Evolutionary conservation across 1,284 basidiomycete genomes (phyloP).

Genomic region (Pholiota adiposa): DNA sequence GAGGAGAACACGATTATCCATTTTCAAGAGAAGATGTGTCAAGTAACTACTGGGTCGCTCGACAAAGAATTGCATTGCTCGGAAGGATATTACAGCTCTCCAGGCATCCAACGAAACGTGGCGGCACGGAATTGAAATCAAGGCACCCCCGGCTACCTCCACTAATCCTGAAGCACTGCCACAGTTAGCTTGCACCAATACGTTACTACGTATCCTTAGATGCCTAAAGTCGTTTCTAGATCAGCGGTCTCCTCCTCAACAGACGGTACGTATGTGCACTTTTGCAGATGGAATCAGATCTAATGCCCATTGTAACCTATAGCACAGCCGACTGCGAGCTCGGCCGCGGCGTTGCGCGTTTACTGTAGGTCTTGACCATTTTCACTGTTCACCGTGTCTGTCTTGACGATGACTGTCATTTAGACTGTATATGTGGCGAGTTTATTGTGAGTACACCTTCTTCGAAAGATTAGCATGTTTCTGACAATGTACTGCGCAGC

Average conservation of each 20-base stretch:
- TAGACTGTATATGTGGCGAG: constrained; percentile 86
- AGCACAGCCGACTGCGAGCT: constrained; percentile 82
- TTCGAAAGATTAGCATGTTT: constrained; percentile 8
- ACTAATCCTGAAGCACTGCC: not conserved
- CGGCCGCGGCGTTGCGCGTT: constrained; percentile 73
- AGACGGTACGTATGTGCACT: constrained; percentile 56
- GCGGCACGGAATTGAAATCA: not conserved
- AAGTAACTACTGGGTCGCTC: too few relatives aligned
- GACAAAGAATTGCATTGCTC: too few relatives aligned
- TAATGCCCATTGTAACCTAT: constrained; percentile 18
- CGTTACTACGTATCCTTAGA: constrained; percentile 32
- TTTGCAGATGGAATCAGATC: not conserved
- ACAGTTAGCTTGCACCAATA: constrained; percentile 5
- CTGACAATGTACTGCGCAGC: constrained; percentile 43
- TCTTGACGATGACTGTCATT: constrained; percentile 8
- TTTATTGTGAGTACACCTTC: constrained; percentile 64
- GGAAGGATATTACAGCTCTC: too few relatives aligned
- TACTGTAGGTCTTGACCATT: constrained; percentile 61
- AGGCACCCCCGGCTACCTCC: not conserved
- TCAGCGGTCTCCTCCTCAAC: constrained; percentile 81
- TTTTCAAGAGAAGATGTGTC: too few relatives aligned
- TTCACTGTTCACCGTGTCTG: constrained; percentile 1
- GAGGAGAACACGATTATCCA: too few relatives aligned
- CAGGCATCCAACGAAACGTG: not conserved
- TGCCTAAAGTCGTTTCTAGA: constrained; percentile 84